Evolutionary conservation across 345 rosid species (phyloP), one percentile per base, ranked within the genome.

Genomic region (Schrenkiella parvula): DNA sequence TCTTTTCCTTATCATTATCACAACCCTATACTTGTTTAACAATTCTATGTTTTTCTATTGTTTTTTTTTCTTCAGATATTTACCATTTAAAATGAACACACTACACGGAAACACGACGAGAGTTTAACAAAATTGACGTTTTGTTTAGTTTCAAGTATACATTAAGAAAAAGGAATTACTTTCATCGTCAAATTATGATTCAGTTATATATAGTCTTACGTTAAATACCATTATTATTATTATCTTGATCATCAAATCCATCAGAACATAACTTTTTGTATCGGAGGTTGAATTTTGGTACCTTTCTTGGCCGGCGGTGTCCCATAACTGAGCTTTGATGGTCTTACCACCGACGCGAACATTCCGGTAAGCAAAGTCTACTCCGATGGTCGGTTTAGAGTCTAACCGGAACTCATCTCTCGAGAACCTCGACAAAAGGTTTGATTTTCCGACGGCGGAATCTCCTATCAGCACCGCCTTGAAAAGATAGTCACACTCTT

Each of bases 241-340:
- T 52, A 63, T 6, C 2, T 17, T 38, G 13, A 41, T 67, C 38
- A 39, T 15, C 28, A 66, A 35, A 10, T 35, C 35, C 14, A 18
- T 38, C 15, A 35, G 34, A 57, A 43, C 28, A 48, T 48, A 8
- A 22, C 3, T 19, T 56, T 17, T 18, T 0, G 10, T 50, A 3
- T 31, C 4, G 0, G 29, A 32, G 28, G 62, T 44, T 64, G 31
- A 64, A 44, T 32, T 15, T 4, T 8, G 58, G 1, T 82, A 91
- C 97, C 97, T 87, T 85, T 91, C 97, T 78, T 91, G 95, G 28
- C 97, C 95, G 42, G 97, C 97, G 4, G 97, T 91, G 74, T 91
- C 97, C 97, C 97, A 91, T 60, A 91, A 83, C 66, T 91, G 97
- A 71, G 95, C 88, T 50, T 87, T 91, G 85, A 91, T 84, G 78